Base-by-base conservation (phyloP, 805 yeast species). In the Saccharomyces paradoxus region DNA sequence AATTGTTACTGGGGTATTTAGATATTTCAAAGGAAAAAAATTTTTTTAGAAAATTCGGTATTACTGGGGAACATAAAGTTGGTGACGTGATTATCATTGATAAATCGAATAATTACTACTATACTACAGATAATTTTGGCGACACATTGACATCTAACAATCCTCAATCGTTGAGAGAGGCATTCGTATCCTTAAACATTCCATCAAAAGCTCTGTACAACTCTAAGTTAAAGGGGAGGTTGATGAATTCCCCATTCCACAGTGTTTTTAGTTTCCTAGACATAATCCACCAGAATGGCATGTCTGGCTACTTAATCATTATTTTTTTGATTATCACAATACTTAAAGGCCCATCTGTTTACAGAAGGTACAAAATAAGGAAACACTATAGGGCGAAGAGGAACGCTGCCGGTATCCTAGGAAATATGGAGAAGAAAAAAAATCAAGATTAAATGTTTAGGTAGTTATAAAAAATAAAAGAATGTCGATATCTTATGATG, bases 31-130 rank as follows among this genome's bases (percentile, higher is more conserved):
- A 73, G 21, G 62, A 71, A 47, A 62, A 64, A 1, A 59, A 67
- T 3, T 59, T 75, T 10, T 64, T 75, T 4, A 48, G 60, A 2
- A 47, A 57, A 2, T 44, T 58, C 10, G 68, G 67, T 1, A 54
- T 63, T 17, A 56, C 60, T 10, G 52, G 56, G 44, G 58, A 68
- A 1, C 60, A 64, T n/a, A 56, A 66, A 9, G 64, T 70, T 2
- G 92, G 91, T 5, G 88, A 86, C 64, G 72, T 81, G 0, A 62
- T 87, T 1, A 66, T 87, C 2, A 68, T 84, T 32, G 78, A 71
- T 65, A 73, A 67, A 57, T 58, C 55, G 58, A 76, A 73, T 60
- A 72, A 49, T 4, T 41, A 59, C 52, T 60, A 68, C 55, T 72
- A 71, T 57, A 72, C 70, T 41, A 55, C 49, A 1, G 73, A 70